phyloP scores from a whole-genome alignment of 2,329 filamentous ascomycete genomes.

The Cladorrhinum sp. region DNA sequence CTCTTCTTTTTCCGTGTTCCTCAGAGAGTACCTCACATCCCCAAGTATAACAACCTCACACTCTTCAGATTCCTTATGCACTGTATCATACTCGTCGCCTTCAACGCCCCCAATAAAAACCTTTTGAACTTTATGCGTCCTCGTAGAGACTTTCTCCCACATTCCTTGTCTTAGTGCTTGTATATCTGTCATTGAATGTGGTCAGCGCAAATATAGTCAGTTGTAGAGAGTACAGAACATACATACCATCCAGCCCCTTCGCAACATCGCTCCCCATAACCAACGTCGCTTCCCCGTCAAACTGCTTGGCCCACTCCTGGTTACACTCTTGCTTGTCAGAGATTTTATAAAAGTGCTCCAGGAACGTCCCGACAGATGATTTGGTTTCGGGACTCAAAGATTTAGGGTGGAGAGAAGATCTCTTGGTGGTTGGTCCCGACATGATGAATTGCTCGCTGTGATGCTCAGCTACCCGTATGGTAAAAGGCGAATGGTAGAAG shows the following conservation, averaged over 20 bases:
- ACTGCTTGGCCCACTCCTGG: slow-evolving; percentile 44
- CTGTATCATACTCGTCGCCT: neutral
- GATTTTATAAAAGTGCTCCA: slow-evolving; percentile 38
- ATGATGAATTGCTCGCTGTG: too few relatives aligned
- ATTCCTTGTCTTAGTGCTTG: slow-evolving; percentile 40
- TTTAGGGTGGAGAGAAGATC: too few relatives aligned
- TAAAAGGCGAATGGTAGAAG: neutral
- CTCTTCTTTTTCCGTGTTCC: slow-evolving; percentile 22
- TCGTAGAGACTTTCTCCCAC: slow-evolving; percentile 41
- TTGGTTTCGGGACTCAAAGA: neutral
- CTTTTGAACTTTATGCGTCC: slow-evolving; percentile 41
- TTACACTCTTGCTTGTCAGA: slow-evolving; percentile 43
- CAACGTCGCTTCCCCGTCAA: slow-evolving; percentile 41
- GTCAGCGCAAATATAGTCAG: slow-evolving; percentile 8
- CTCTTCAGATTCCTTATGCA: neutral
- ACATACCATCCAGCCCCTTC: slow-evolving; percentile 34
- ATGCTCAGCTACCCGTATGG: neutral
- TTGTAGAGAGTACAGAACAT: neutral
- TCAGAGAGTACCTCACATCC: slow-evolving; percentile 25
- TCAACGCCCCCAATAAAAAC: slow-evolving; percentile 39
- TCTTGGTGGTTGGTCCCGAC: too few relatives aligned
- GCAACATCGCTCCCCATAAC: slow-evolving; percentile 42
- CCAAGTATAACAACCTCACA: slow-evolving; percentile 38
- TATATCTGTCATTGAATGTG: slow-evolving; percentile 39
- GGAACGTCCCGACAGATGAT: neutral